Evolutionary conservation across 495 filamentous ascomycete genomes (phyloP).

Genomic region (Beverwykella pulmonaria): DNA sequence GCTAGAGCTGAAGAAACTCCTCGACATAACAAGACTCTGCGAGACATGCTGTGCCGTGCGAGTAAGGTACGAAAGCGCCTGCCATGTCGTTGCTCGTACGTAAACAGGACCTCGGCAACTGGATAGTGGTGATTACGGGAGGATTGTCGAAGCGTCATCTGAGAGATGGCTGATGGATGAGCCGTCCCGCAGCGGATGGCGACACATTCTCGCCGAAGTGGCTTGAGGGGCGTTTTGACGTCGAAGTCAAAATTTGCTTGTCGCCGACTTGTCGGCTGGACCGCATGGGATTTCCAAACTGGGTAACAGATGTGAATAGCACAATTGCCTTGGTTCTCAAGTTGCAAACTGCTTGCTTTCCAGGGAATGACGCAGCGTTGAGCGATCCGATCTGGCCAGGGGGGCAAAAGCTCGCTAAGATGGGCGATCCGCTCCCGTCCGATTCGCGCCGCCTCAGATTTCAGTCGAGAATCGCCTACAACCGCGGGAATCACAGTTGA

Average conservation of each 20-base stretch:
- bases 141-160: not conserved
- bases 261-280: not conserved
- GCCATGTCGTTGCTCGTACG: slow-evolving; percentile 24
- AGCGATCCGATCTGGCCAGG: slow-evolving; percentile 4
- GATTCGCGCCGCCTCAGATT: not conserved
- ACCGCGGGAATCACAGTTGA: not conserved
- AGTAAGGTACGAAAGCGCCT: no score
- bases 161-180: slow-evolving; percentile 7
- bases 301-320: slow-evolving; percentile 14
- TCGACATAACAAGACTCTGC: not conserved
- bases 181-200: not conserved
- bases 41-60: not conserved
- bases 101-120: slow-evolving; percentile 6
- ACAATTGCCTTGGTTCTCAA: not conserved
- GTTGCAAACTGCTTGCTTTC: not conserved
- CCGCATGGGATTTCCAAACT: slow-evolving; percentile 2
- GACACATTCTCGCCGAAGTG: not conserved
- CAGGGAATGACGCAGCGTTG: not conserved
- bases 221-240: not conserved
- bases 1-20: not conserved
- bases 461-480: not conserved
- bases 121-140: not conserved
- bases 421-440: slow-evolving; percentile 3
- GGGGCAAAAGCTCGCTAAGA: slow-evolving; percentile 4
- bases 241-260: not conserved